phyloP scores from a whole-genome alignment of 192 early-diverging fungal species.

The Cladochytrium replicatum region DNA sequence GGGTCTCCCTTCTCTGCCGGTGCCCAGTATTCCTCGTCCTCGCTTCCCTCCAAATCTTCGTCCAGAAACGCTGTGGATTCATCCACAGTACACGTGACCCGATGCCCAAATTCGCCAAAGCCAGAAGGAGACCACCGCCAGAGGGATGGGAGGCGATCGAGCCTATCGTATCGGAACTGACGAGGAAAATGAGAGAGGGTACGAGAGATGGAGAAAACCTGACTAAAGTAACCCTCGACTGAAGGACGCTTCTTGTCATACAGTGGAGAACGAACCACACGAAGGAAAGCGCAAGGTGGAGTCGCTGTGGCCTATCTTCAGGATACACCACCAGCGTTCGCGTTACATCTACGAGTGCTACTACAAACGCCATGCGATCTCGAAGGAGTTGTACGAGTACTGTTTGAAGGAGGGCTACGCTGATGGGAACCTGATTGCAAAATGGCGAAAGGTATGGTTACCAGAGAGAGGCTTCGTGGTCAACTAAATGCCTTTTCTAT shows the following conservation, averaged over 20 bases:
- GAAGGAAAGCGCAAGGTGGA: constrained; percentile 91
- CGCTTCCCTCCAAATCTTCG: too few relatives aligned
- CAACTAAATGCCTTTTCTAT: neutral
- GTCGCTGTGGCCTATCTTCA: constrained; percentile 87
- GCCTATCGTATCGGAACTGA: constrained; percentile 81
- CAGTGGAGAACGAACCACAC: constrained; percentile 90
- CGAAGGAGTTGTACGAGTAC: constrained; percentile 85
- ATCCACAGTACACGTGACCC: too few relatives aligned
- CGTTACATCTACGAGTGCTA: constrained; percentile 94
- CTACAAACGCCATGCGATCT: constrained; percentile 91
- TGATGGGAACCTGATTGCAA: constrained; percentile 89
- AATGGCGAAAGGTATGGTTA: constrained; percentile 82
- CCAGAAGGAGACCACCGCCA: constrained; percentile 79
- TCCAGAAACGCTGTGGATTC: too few relatives aligned
- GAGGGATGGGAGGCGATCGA: constrained; percentile 95
- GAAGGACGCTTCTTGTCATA: neutral
- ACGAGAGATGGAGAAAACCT: neutral
- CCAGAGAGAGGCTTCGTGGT: neutral
- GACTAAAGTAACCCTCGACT: constrained; percentile 1
- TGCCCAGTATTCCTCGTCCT: too few relatives aligned
- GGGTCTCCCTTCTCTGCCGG: too few relatives aligned
- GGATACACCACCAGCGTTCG: constrained; percentile 94
- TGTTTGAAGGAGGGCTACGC: constrained; percentile 85
- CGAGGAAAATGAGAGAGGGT: constrained; percentile 92
- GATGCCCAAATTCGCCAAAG: too few relatives aligned